phyloP scores from a whole-genome alignment of 305 asterid species.

The Fraxinus sp. region DNA sequence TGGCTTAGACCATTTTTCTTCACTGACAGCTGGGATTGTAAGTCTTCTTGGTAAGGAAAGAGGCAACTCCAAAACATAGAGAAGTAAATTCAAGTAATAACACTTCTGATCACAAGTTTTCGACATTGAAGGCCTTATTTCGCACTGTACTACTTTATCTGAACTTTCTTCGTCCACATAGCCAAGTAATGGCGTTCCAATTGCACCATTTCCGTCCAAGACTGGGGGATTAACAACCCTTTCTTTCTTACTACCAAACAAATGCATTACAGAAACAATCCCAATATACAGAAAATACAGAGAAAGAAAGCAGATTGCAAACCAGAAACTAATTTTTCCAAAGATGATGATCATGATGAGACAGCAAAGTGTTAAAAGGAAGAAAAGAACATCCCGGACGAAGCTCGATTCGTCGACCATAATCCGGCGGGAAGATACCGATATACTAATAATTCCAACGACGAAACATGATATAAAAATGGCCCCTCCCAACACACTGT shows the following conservation, averaged over 20 bases:
- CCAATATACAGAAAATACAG: slow-evolving; percentile 54
- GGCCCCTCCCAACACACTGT: slow-evolving; percentile 76
- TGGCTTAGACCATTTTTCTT: slow-evolving; percentile 69
- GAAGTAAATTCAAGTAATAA: slow-evolving; percentile 11
- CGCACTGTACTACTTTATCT: not conserved
- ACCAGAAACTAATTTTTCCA: slow-evolving; percentile 48
- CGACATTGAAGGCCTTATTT: not conserved
- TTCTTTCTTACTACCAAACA: slow-evolving; percentile 24
- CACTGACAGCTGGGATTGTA: slow-evolving; percentile 61
- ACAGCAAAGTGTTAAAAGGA: slow-evolving; percentile 50
- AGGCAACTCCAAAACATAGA: slow-evolving; percentile 49
- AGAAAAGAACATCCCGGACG: slow-evolving; percentile 67
- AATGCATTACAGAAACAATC: slow-evolving; percentile 56
- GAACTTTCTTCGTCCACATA: slow-evolving; percentile 44
- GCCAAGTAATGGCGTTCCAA: slow-evolving; percentile 43
- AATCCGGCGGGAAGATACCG: slow-evolving; percentile 33
- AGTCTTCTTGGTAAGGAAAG: slow-evolving; percentile 64
- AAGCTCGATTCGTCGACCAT: slow-evolving; percentile 52
- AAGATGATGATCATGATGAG: slow-evolving; percentile 43
- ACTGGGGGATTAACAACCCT: not conserved
- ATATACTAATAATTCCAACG: slow-evolving; percentile 54
- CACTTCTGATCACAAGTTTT: not conserved
- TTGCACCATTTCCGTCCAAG: slow-evolving; percentile 18
- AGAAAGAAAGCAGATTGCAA: slow-evolving; percentile 45
- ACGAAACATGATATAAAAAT: slow-evolving; percentile 70